Conservation (phyloP, 495 filamentous ascomycete genomes). For the Penicillium egyptiacum region DNA sequence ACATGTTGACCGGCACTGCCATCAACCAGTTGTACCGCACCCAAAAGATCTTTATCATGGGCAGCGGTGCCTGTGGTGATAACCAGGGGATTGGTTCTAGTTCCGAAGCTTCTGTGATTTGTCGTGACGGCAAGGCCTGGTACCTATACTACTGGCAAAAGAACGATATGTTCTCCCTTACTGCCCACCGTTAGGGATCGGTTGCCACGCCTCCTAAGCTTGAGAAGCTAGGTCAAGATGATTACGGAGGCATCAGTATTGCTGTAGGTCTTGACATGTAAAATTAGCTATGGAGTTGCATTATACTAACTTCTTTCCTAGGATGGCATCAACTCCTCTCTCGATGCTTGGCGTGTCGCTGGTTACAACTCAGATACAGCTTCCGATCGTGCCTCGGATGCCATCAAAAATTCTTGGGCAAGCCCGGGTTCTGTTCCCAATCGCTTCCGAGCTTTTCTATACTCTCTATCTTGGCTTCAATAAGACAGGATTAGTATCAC, state of each 20-base stretch:
- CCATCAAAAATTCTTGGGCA: slow-evolving; percentile 19
- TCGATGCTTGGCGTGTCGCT: slow-evolving; percentile 27
- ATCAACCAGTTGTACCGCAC: slow-evolving; percentile 27
- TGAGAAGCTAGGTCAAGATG: slow-evolving; percentile 18
- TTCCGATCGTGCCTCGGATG: slow-evolving; percentile 16
- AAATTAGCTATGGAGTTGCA: too few species aligned
- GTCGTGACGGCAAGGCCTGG: slow-evolving; percentile 31
- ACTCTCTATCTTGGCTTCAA: background rate
- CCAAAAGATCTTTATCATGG: slow-evolving; percentile 32
- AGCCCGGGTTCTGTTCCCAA: slow-evolving; percentile 11
- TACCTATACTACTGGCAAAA: slow-evolving; percentile 33
- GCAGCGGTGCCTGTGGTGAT: slow-evolving; percentile 30
- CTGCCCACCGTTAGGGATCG: slow-evolving; percentile 31
- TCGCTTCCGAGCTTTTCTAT: too few species aligned
- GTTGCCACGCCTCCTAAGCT: slow-evolving; percentile 16
- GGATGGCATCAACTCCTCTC: slow-evolving; percentile 30
- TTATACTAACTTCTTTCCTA: background rate
- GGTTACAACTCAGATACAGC: slow-evolving; percentile 22
- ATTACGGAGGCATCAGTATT: slow-evolving; percentile 18
- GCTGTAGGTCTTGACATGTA: slow-evolving; percentile 10
- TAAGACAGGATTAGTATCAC: background rate
- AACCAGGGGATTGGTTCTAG: slow-evolving; percentile 28
- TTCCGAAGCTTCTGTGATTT: slow-evolving; percentile 19
- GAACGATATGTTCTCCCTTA: slow-evolving; percentile 19
- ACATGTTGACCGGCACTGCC: slow-evolving; percentile 23